phyloP scores from a whole-genome alignment of 345 rosid species.

The Laguncularia racemosa region DNA sequence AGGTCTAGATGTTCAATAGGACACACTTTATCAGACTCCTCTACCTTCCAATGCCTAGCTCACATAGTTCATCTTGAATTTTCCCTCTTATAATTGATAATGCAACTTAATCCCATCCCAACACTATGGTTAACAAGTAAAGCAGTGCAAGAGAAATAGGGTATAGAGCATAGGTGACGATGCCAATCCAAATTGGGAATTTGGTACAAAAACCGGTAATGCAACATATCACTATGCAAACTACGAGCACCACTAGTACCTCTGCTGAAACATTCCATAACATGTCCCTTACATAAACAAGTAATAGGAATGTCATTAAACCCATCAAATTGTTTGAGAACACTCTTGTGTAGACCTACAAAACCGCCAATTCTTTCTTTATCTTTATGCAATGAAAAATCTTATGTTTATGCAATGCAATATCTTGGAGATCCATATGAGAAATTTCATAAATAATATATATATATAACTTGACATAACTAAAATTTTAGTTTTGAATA shows the following conservation, averaged over 20 bases:
- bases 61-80: no score
- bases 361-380: background rate
- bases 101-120: slow-evolving; percentile 26
- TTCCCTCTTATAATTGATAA: background rate
- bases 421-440: no score
- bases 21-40: no score
- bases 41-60: no score
- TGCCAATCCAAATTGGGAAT: slow-evolving; percentile 29
- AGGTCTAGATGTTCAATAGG: no score
- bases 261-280: slow-evolving; percentile 35
- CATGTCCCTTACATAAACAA: slow-evolving; percentile 24
- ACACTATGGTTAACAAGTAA: slow-evolving; percentile 24
- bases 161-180: slow-evolving; percentile 22
- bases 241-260: slow-evolving; percentile 23
- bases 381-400: no score
- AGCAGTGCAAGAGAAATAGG: slow-evolving; percentile 30
- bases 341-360: slow-evolving; percentile 38
- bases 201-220: slow-evolving; percentile 20
- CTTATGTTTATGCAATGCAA: no score
- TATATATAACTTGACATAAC: no score
- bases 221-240: slow-evolving; percentile 28
- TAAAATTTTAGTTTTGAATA: no score
- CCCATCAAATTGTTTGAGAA: slow-evolving; percentile 41
- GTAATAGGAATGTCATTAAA: slow-evolving; percentile 20
- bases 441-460: no score